Evolutionary conservation across 805 yeast species (phyloP).

Genomic region (Kregervanrija pseudodelftensis): DNA sequence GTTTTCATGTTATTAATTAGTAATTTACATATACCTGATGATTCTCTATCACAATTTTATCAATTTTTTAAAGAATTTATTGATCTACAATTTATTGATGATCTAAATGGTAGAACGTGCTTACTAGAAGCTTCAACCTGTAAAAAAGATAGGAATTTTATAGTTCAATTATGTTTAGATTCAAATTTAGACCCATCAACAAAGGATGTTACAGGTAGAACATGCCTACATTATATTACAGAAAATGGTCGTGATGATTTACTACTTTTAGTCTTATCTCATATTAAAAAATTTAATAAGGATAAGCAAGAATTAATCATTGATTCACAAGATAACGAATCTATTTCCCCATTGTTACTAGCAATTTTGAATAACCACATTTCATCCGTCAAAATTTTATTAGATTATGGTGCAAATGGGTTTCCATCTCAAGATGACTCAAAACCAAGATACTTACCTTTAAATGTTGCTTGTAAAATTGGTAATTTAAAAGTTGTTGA

Average conservation of each 20-base stretch:
- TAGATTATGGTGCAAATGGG: constrained; percentile 43
- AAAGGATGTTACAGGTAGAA: constrained; percentile 66
- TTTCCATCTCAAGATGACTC: constrained; percentile 41
- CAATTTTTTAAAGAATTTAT: constrained; percentile 45
- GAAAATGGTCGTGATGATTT: constrained; percentile 44
- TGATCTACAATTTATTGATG: constrained; percentile 60
- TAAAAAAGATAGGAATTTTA: constrained; percentile 18
- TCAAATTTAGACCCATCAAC: constrained; percentile 23
- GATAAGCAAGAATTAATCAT: constrained; percentile 22
- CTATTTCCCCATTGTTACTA: constrained; percentile 75
- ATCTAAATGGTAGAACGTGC: constrained; percentile 63
- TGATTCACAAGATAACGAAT: constrained; percentile 59
- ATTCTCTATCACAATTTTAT: constrained; percentile 43
- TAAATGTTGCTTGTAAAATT: constrained; percentile 82
- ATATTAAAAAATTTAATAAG: constrained; percentile 1
- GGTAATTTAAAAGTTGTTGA: constrained; percentile 71
- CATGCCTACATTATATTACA: constrained; percentile 84
- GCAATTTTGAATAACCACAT: constrained; percentile 67
- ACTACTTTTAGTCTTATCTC: constrained; percentile 27
- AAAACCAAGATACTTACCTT: constrained; percentile 61
- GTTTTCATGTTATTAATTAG: constrained; percentile 66
- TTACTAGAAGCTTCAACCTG: constrained; percentile 58
- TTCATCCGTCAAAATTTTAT: constrained; percentile 42
- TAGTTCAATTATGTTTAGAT: constrained; percentile 21
- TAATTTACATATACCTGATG: constrained; percentile 58